Evolutionary conservation across 257 asterid genomes (phyloP), one percentile per base, ranked within the genome.

Genomic region (Nicotiana otophora): DNA sequence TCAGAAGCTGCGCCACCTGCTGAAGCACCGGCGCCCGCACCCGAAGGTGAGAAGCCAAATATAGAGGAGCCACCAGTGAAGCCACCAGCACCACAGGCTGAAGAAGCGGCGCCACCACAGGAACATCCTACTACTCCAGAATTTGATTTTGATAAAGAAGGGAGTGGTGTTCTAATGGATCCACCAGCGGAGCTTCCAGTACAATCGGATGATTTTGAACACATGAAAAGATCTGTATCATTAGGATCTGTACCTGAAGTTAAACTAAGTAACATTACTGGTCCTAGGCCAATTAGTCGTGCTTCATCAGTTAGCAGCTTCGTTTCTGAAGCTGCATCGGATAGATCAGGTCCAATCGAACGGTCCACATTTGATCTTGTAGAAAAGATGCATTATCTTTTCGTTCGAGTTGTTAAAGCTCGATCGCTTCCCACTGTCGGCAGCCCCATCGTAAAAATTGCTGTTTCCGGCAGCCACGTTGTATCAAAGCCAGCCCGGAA

Each of bases 311-410:
- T 93, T 1, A 87, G 93, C 11, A 94, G 98, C 88, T 94, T 93
- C 54, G 62, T 83, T 30, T 91, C 98, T 5, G 98, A 95, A 62
- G 60, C 60, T 72, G 88, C 80, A 79, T 88, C 94, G 0, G 98
- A 92, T 2, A 77, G 91, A 81, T 87, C 91, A 72, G 34, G 36
- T 2, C 54, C 90, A 5, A 86, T 91, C 19, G 98, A 95, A 57
- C 90, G 89, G 62, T 89, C 96, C 84, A 76, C 97, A n/a, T 95
- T 95, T 86, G 98, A 95, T 58, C 91, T 95, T 0, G 98, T 95
- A 0, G 98, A 95, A 72, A 95, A 95, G 58, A 95, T 95, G 98
- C 96, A 92, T 57, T 95, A 95, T 83, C 88, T 95, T 36, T 95
- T 93, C 39, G 90, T 95, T 4, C 89, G 98, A 2, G 93, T 93